Base-by-base conservation (phyloP, 768 basidiomycete species). In the Tricholoma hemisulphureum region DNA sequence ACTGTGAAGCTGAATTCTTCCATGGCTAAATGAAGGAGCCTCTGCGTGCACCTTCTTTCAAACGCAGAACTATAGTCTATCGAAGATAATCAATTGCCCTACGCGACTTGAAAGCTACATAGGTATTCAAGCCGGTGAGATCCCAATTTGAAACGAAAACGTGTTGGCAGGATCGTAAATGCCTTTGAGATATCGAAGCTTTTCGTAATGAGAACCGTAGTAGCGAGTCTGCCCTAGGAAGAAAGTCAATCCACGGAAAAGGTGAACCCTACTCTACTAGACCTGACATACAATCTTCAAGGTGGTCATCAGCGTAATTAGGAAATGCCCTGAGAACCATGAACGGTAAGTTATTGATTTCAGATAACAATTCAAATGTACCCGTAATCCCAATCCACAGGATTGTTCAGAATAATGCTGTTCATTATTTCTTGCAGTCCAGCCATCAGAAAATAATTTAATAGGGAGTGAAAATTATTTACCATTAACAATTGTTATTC, bases 331-430 rank as follows among this genome's bases (percentile, higher is more conserved):
- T 39, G 18, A 18, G 6, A 6, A 18, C 6, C n/a, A 39, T 14
- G 14, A 8, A 5, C 8, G 32, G 8, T 14, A 32, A 14, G 9
- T 32, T 32, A 8, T 32, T 14, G 32, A 32, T 14, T 2, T 32
- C 32, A 51, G 21, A 32, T 14, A 34, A 34, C 13, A 5, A 20
- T 32, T 6, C 7, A 29, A 7, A 21, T 35, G 6, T 18, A 53
- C 51, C 51, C 51, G n/a, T 53, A 53, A 24, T 37, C 13, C 51
- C 51, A 53, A 39, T 53, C 26, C 6, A 10, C 11, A 23, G 51
- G 51, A 11, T 35, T 53, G 18, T 53, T 39, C 2, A 35, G 39
- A 4, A 28, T 18, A 13, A 53, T 53, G 11, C 34, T 53, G 8
- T 37, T 39, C 32, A 53, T 35, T 18, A 53, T 24, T 2, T 28